Evolutionary conservation across 73 alveolate genomes (phyloP).

Genomic region (Paramecium biaurelia): DNA sequence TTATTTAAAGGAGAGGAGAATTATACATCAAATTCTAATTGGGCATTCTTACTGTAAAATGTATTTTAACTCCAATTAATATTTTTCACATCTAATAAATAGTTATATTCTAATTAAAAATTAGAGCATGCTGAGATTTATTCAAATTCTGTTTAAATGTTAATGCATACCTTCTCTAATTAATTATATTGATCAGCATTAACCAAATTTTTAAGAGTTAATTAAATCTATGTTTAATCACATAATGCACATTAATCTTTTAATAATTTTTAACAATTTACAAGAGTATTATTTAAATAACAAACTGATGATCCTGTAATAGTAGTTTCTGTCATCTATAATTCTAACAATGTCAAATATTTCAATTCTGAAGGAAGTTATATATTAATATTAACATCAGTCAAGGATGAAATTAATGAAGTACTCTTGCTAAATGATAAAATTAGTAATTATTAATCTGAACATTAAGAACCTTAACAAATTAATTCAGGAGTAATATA

Average conservation of each 20-base stretch:
- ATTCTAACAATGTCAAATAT: not conserved
- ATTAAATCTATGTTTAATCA: not conserved
- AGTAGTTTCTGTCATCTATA: not conserved
- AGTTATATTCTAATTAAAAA: not conserved
- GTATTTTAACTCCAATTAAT: not conserved
- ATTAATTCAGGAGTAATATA: not conserved
- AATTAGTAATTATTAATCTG: not conserved
- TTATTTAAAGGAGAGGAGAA: not conserved
- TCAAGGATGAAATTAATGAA: not conserved
- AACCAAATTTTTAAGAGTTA: not conserved
- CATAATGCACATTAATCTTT: not conserved
- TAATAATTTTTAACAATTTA: not conserved
- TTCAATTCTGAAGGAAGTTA: not conserved
- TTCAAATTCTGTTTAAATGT: not conserved
- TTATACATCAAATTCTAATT: not conserved
- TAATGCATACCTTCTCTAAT: not conserved
- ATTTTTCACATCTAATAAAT: not conserved
- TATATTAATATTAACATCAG: not conserved
- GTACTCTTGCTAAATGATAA: not conserved
- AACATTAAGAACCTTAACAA: not conserved
- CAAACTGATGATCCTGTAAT: not conserved
- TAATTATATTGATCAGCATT: not conserved
- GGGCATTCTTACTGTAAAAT: not conserved
- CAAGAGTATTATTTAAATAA: not conserved
- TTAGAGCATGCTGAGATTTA: not conserved